Base-by-base conservation (phyloP, 768 basidiomycete species). In the Butyriboletus loyo region DNA sequence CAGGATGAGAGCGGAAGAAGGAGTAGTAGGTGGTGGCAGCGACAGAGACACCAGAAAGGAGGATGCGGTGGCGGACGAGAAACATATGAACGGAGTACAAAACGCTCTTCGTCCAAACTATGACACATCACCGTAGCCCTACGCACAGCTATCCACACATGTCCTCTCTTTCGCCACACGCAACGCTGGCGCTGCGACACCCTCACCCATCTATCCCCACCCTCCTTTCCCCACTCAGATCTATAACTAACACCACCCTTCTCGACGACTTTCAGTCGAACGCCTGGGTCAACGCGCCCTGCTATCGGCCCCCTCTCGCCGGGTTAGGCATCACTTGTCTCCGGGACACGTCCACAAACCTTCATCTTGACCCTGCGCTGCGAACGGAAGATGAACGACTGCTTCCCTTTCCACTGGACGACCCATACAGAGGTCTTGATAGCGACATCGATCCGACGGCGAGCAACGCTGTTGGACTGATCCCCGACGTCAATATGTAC, bases 21-120 rank as follows among this genome's bases (percentile, higher is more conserved):
- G 83, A 73, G 50, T 84, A 72, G 60, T 82, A 87, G 19, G 74
- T 64, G 0, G 80, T 72, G 31, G 75, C 62, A 5, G 76, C 72
- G 30, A 70, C 66, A 0, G 75, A 74, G 30, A 77, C 66, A 11
- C 74, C 72, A 2, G 75, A 66, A 11, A 74, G 24, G 46, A 72
- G 48, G n/a, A 73, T 6, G 19, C 21, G 19, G 7, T 22, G 19
- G 38, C 30, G 24, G 46, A 45, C 39, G 45, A 25, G 57, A 46
- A 59, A 61, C 59, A 66, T 56, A 28, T 28, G 32, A 24, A 50
- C 13, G 35, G 47, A 46, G n/a, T n/a, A n/a, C n/a, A n/a, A n/a
- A n/a, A n/a, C n/a, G n/a, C n/a, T n/a, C n/a, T n/a, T n/a, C n/a
- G n/a, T n/a, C 24, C 42, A 46, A 5, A 52, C 59, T 62, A 67